These are phyloP conservation scores for Leavenworthia alabamica DNA, from an alignment of 345 rosid species.

Conservation along the genomic window DNA sequence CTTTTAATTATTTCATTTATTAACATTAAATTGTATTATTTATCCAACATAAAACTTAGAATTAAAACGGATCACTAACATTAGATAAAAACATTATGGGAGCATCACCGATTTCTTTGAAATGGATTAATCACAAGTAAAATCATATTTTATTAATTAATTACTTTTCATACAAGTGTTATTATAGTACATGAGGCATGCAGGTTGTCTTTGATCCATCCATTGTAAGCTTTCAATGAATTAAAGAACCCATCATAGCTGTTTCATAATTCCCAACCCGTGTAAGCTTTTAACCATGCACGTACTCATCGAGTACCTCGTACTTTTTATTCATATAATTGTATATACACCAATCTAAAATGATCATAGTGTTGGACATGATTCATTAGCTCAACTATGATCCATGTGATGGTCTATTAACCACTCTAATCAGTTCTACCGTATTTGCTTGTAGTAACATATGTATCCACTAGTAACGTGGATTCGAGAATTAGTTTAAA, in stretches of 20 bases:
- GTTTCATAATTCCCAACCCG: conserved; percentile 5
- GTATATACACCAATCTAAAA: conserved; percentile 8
- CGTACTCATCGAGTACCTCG: conserved; percentile 19
- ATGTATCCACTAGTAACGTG: neutral
- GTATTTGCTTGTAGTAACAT: too few species aligned
- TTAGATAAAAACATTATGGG: neutral
- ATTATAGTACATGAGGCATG: conserved; percentile 15
- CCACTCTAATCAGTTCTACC: too few species aligned
- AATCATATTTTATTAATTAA: neutral
- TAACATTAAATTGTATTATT: neutral
- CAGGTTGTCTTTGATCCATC: conserved; percentile 1
- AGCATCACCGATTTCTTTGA: neutral
- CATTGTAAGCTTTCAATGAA: conserved; percentile 4
- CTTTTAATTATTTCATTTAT: neutral
- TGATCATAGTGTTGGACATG: neutral
- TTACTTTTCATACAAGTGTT: neutral
- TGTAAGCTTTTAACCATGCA: conserved; percentile 9
- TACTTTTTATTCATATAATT: conserved; percentile 6
- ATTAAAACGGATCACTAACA: neutral
- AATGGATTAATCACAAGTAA: neutral
- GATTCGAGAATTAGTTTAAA: neutral
- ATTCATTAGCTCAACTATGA: neutral
- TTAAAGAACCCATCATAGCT: conserved; percentile 13
- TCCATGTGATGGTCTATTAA: conserved; percentile 2
- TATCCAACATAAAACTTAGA: neutral